phyloP scores from a whole-genome alignment of 805 yeast species.

The Wickerhamiella alocasiicola region DNA sequence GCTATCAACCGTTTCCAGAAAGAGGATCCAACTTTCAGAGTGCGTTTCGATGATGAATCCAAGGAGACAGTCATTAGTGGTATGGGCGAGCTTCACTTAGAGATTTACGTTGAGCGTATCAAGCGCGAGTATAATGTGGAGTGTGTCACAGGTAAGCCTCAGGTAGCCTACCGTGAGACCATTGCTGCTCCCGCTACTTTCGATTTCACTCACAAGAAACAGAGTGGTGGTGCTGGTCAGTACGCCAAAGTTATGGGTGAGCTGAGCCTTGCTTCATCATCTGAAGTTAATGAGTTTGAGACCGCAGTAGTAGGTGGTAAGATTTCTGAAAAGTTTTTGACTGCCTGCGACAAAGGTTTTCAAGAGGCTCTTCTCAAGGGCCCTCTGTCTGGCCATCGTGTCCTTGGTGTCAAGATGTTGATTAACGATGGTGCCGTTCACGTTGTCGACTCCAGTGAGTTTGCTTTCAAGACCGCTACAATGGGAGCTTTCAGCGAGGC shows the following conservation, averaged over 20 bases:
- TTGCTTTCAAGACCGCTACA: constrained; percentile 90
- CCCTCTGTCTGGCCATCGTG: constrained; percentile 89
- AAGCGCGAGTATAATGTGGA: constrained; percentile 93
- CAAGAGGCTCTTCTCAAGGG: constrained; percentile 93
- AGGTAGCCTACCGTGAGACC: constrained; percentile 95
- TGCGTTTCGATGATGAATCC: constrained; percentile 75
- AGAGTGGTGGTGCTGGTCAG: constrained; percentile 99
- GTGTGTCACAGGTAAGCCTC: constrained; percentile 92
- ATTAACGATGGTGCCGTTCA: constrained; percentile 96
- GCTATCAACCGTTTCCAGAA: constrained; percentile 96
- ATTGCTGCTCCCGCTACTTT: constrained; percentile 59
- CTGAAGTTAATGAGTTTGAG: constrained; percentile 49
- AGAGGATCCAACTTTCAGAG: constrained; percentile 98
- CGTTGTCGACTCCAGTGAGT: constrained; percentile 91
- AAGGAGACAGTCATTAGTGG: constrained; percentile 94
- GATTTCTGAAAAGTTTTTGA: constrained; percentile 86
- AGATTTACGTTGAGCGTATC: constrained; percentile 96
- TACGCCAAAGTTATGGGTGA: constrained; percentile 91
- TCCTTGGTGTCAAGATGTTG: constrained; percentile 83
- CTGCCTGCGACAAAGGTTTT: constrained; percentile 91
- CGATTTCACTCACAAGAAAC: constrained; percentile 94
- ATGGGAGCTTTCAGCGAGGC: constrained; percentile 86
- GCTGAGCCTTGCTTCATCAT: constrained; percentile 42
- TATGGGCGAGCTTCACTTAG: constrained; percentile 96
- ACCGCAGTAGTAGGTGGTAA: constrained; percentile 93